Evolutionary conservation across 345 rosid genomes (phyloP).

Genomic region (Eucalyptus rudis): DNA sequence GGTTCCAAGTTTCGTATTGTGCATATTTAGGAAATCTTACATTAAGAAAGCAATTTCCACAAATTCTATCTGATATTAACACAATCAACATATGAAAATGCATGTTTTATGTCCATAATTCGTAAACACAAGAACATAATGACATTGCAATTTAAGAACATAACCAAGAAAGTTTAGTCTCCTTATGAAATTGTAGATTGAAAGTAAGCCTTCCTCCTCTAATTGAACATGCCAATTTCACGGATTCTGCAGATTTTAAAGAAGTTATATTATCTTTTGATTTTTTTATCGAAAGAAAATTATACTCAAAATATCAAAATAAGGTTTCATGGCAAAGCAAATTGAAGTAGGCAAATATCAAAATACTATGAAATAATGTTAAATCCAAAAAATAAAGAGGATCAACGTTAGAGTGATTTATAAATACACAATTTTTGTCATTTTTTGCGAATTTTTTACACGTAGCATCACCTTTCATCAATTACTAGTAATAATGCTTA

Average conservation of each 20-base stretch:
- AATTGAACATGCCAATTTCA: not conserved
- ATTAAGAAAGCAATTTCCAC: not conserved
- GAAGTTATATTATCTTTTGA: not conserved
- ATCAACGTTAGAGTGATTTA: no score
- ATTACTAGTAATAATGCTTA: not conserved
- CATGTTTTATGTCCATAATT: not conserved
- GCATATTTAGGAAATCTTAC: not conserved
- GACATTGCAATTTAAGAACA: not conserved
- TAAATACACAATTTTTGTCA: not conserved
- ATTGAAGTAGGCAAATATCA: no score
- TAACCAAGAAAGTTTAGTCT: not conserved
- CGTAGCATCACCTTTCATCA: not conserved
- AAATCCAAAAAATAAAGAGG: no score
- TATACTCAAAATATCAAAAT: no score
- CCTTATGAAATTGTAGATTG: not conserved
- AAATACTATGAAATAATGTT: no score
- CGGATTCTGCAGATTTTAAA: not conserved
- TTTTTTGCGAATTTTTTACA: not conserved
- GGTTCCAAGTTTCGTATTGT: not conserved
- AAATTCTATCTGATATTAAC: not conserved
- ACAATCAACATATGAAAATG: not conserved
- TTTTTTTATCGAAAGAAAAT: not conserved
- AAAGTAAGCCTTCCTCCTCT: not conserved
- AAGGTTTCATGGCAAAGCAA: accelerated
- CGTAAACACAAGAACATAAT: not conserved